These are phyloP conservation scores for Purpureocillium takamizusanense DNA, from an alignment of 2,329 filamentous ascomycete genomes.

Conservation along the genomic window DNA sequence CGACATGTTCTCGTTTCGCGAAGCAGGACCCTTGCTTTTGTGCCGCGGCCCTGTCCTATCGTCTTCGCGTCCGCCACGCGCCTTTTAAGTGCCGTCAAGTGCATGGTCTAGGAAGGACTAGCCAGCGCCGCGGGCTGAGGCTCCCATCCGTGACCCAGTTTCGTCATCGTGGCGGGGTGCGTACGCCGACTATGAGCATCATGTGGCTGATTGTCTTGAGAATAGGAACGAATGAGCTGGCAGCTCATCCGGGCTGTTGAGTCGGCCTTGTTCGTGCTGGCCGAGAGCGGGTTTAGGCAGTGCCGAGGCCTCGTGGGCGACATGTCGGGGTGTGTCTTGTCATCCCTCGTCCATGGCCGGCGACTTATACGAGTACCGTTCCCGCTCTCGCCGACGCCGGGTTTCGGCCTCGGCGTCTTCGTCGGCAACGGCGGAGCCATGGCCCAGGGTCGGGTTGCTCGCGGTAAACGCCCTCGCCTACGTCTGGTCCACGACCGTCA, in stretches of 20 bases:
- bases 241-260: too few relatives aligned
- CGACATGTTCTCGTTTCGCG: neutral
- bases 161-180: neutral
- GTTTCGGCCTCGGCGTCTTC: too few relatives aligned
- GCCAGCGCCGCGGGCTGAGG: too few relatives aligned
- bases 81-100: neutral
- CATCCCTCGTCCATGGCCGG: neutral
- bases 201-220: too few relatives aligned
- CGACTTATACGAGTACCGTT: too few relatives aligned
- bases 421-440: too few relatives aligned
- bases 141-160: too few relatives aligned
- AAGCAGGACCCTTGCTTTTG: neutral
- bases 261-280: neutral
- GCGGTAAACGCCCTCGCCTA: slow-evolving; percentile 5
- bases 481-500: slow-evolving; percentile 6
- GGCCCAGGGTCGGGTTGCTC: slow-evolving; percentile 3
- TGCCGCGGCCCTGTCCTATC: too few relatives aligned
- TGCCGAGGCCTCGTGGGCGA: too few relatives aligned
- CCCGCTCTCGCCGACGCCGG: too few relatives aligned
- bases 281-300: neutral
- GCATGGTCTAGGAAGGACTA: neutral
- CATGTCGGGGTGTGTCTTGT: neutral
- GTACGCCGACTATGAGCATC: too few relatives aligned
- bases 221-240: too few relatives aligned
- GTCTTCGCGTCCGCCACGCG: neutral